Percentiles rank a stretch among this genome's conserved stretches.
Evolutionary conservation across 1,139 yeast genomes (phyloP).

Genomic region (Saccharomyces hybrid): DNA sequence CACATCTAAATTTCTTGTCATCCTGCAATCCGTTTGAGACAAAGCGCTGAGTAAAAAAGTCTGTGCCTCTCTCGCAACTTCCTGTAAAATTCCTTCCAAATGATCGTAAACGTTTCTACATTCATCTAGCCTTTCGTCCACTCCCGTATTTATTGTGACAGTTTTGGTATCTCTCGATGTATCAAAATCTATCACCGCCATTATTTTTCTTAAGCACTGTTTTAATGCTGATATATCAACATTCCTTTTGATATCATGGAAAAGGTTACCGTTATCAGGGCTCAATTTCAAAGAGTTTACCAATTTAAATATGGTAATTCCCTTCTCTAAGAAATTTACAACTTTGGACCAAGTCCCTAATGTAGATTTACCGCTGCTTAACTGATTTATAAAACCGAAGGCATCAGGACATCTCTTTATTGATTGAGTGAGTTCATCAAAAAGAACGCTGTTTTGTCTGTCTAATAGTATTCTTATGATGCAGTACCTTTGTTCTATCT

Average conservation of each 20-base stretch:
- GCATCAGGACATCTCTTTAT: constrained; percentile 31
- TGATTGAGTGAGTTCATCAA: constrained; percentile 12
- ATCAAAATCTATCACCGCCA: constrained; percentile 33
- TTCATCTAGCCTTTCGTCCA: constrained; percentile 33
- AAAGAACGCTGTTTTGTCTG: constrained; percentile 15
- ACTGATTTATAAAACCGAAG: constrained; percentile 17
- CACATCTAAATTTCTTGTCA: constrained; percentile 8
- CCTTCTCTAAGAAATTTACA: constrained; percentile 11
- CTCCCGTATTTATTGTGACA: constrained; percentile 30
- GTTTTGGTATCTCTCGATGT: constrained; percentile 31
- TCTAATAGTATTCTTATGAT: constrained; percentile 24
- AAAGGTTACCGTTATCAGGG: constrained; percentile 2
- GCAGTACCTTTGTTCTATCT: constrained; percentile 30
- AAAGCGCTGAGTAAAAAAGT: constrained; percentile 3
- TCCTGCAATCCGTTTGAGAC: constrained; percentile 7
- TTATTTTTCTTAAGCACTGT: constrained; percentile 12
- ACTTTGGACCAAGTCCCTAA: constrained; percentile 28
- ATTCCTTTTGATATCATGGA: constrained; percentile 6
- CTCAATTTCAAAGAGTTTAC: constrained; percentile 6
- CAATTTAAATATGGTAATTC: constrained; percentile 7
- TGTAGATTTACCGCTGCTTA: constrained; percentile 29
- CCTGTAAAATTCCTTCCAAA: constrained; percentile 33
- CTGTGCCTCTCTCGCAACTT: constrained; percentile 22
- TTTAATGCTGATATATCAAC: constrained; percentile 9
- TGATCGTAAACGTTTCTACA: constrained; percentile 32